phyloP scores from a whole-genome alignment of 345 rosid genomes.

The Hypericum perforatum region DNA sequence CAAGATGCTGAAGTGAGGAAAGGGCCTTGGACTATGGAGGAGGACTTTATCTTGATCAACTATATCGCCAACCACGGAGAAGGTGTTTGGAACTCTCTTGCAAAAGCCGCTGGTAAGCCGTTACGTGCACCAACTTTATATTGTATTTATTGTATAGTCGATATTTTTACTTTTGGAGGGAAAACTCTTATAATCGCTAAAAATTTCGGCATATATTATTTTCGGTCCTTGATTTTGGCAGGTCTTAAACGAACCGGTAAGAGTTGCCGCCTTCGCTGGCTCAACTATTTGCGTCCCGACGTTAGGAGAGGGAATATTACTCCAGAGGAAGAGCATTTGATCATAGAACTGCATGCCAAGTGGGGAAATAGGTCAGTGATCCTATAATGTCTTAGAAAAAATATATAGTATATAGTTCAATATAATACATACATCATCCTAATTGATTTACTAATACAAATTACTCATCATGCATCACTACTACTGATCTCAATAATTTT shows the following conservation, averaged over 20 bases:
- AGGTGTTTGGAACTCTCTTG: slow-evolving; percentile 94
- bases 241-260: slow-evolving; percentile 95
- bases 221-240: slow-evolving; percentile 6
- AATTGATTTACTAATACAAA: too few relatives aligned
- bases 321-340: slow-evolving; percentile 75
- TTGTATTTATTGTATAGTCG: neutral
- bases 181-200: neutral
- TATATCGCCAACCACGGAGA: slow-evolving; percentile 89
- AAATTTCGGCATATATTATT: neutral
- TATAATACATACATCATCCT: too few relatives aligned
- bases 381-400: neutral
- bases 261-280: slow-evolving; percentile 96
- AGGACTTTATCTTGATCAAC: slow-evolving; percentile 81
- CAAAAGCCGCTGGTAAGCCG: slow-evolving; percentile 73
- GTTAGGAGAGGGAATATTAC: slow-evolving; percentile 93
- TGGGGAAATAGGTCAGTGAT: slow-evolving; percentile 76
- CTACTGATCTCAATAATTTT: too few relatives aligned
- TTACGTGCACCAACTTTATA: neutral
- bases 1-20: slow-evolving; percentile 84
- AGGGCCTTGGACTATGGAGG: slow-evolving; percentile 99
- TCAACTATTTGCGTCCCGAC: slow-evolving; percentile 87
- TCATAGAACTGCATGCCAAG: slow-evolving; percentile 88
- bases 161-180: neutral
- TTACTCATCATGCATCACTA: too few relatives aligned
- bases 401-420: too few relatives aligned